Evolutionary conservation across 805 yeast genomes (phyloP).

Genomic region (Nakazawaea populi): DNA sequence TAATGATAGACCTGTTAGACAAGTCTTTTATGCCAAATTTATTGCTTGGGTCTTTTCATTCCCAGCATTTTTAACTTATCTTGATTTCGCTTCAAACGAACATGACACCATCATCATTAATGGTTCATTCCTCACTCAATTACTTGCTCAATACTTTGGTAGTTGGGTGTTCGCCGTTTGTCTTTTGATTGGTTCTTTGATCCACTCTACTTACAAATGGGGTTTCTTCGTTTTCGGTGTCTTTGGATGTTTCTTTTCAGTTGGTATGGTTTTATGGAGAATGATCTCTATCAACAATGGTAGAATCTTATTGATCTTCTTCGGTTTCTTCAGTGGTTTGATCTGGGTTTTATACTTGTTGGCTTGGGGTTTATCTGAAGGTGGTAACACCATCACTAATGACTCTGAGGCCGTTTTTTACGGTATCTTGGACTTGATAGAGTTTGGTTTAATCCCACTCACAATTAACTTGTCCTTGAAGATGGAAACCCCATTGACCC

Average conservation of each 20-base stretch:
- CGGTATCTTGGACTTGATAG: slow-evolving; percentile 43
- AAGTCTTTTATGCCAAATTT: slow-evolving; percentile 37
- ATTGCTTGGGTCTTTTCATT: slow-evolving; percentile 41
- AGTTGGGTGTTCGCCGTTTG: slow-evolving; percentile 29
- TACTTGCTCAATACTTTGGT: slow-evolving; percentile 16
- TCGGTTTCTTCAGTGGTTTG: slow-evolving; percentile 25
- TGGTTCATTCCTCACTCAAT: background rate
- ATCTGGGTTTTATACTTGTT: slow-evolving; percentile 39
- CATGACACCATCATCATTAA: background rate
- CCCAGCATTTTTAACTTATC: slow-evolving; percentile 31
- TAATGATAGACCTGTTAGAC: slow-evolving; percentile 26
- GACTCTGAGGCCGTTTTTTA: slow-evolving; percentile 50
- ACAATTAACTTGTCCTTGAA: background rate
- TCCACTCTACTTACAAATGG: slow-evolving; percentile 32
- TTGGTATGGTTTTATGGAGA: background rate
- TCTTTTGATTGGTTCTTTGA: slow-evolving; percentile 30
- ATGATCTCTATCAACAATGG: slow-evolving; percentile 6
- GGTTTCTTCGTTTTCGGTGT: slow-evolving; percentile 32
- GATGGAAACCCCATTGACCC: background rate
- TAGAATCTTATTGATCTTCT: slow-evolving; percentile 4
- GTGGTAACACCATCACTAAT: slow-evolving; percentile 49
- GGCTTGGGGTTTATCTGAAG: slow-evolving; percentile 47
- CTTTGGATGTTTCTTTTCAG: slow-evolving; percentile 17
- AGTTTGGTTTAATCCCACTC: slow-evolving; percentile 22
- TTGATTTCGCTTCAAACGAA: slow-evolving; percentile 17